Evolutionary conservation across 2,329 filamentous ascomycete genomes (phyloP), one percentile per base, ranked within the genome.

Genomic region (Fusarium solani-melongenae): DNA sequence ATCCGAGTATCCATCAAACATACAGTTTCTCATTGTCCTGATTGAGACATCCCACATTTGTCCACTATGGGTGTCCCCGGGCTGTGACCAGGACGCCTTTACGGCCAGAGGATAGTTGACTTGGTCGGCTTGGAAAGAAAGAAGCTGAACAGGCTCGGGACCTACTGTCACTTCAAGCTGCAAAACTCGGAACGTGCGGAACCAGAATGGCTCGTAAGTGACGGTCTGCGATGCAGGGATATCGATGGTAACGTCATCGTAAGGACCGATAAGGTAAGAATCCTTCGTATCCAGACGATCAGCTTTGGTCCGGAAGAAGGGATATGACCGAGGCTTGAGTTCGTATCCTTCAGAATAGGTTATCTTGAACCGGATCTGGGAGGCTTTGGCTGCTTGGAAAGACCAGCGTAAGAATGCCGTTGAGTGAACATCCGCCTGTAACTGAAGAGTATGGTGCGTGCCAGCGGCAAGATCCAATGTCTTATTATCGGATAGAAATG

Each of bases 1-100:
- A 49, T 82, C 81, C 2, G 79, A 77, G 59, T 82, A 81, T 9
- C 78, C 79, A 61, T 81, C 79, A 38, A 79, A 72, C 74, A 78
- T 78, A 60, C 76, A 78, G 31, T 78, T 78, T 2, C 64, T 67
- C 64, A 78, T 64, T 5, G 76, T 78, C 20, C 73, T 62, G 14
- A 73, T 64, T 9, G 74, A 75, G 3, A 65, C 75, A 14, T 75
- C 72, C 78, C 77, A 80, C 14, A 79, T 66, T 17, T 66, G 15
- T 33, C 66, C 55, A n/a, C 63, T 70, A 11, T 70, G 53, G 3
- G 33, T n/a, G 3, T 71, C 62, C 1, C 38, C 57, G 2, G 56
- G 46, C 14, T 69, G 34, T 12, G 59, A 46, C 67, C 67, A 70
- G 12, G 15, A 41, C 3, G 64, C 73, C 34, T 62, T 62, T 3